A percentile compares a stretch with the other conserved stretches of the same genome.
phyloP scores from a whole-genome alignment of 495 filamentous ascomycete genomes.

The Rusavskia elegans region DNA sequence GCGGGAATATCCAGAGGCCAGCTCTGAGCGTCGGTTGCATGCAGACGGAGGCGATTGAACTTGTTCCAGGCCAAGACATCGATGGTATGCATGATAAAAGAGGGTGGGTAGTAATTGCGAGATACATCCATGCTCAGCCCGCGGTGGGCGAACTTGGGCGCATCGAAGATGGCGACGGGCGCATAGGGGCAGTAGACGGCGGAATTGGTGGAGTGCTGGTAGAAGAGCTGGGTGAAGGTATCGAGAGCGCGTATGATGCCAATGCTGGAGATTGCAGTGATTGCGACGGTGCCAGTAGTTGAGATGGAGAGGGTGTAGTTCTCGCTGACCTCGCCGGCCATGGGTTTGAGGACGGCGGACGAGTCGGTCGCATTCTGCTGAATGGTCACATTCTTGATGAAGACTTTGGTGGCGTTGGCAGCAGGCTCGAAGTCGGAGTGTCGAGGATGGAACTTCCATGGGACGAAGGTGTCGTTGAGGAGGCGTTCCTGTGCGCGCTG shows the following conservation, averaged over 20 bases:
- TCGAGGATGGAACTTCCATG: constrained; percentile 59
- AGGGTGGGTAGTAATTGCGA: constrained; percentile 44
- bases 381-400: constrained; percentile 39
- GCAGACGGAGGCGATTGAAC: constrained; percentile 62
- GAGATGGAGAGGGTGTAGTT: constrained; percentile 49
- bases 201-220: constrained; percentile 33
- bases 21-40: constrained; percentile 65
- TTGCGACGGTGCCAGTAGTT: constrained; percentile 33
- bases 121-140: constrained; percentile 59
- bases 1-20: constrained; percentile 67
- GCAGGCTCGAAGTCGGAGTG: constrained; percentile 45
- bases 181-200: constrained; percentile 21
- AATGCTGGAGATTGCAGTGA: constrained; percentile 44
- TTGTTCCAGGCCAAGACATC: constrained; percentile 61
- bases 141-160: constrained; percentile 44
- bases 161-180: constrained; percentile 10
- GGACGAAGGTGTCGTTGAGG: constrained; percentile 43
- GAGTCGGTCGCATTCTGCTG: constrained; percentile 38
- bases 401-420: constrained; percentile 22
- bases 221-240: constrained; percentile 66
- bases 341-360: constrained; percentile 23
- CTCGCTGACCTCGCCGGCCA: constrained; percentile 46
- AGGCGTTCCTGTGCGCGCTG: constrained; percentile 31
- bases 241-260: constrained; percentile 52
- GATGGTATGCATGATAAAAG: constrained; percentile 49